Conservation (phyloP, 306 rosid genomes). For the Comarum palustre region DNA sequence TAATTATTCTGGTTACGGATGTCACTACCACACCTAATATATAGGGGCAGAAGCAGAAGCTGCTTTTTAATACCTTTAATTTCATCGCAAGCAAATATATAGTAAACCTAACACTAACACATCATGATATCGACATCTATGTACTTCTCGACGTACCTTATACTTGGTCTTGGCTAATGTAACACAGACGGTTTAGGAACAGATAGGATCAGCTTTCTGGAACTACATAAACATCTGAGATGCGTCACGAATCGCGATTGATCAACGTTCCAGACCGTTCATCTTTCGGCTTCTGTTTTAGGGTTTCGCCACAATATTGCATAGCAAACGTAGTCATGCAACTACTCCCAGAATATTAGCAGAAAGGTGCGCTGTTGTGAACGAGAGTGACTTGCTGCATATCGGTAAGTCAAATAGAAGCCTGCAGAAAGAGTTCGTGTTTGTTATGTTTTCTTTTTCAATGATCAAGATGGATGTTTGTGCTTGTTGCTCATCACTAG, state of each 20-base stretch:
- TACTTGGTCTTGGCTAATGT: neutral
- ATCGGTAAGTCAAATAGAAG: neutral
- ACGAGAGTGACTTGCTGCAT: neutral
- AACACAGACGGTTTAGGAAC: neutral
- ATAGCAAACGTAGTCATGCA: neutral
- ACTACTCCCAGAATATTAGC: neutral
- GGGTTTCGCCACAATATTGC: neutral
- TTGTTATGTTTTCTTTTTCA: slow-evolving; percentile 5
- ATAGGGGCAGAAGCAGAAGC: neutral
- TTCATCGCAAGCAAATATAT: neutral
- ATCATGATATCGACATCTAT: neutral
- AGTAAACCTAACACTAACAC: neutral
- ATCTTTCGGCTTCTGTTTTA: neutral
- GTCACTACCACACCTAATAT: slow-evolving; percentile 2
- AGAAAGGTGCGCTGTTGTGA: neutral
- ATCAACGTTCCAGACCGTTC: neutral
- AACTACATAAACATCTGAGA: neutral
- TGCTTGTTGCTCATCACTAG: neutral
- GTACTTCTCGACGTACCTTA: neutral
- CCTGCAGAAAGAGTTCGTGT: neutral
- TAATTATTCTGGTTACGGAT: slow-evolving; percentile 2
- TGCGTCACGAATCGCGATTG: neutral
- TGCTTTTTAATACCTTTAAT: neutral
- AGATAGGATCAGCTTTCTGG: neutral
- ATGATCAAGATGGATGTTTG: neutral